phyloP scores from a whole-genome alignment of 2,329 filamentous ascomycete genomes.

The Hypoxylon sp. region DNA sequence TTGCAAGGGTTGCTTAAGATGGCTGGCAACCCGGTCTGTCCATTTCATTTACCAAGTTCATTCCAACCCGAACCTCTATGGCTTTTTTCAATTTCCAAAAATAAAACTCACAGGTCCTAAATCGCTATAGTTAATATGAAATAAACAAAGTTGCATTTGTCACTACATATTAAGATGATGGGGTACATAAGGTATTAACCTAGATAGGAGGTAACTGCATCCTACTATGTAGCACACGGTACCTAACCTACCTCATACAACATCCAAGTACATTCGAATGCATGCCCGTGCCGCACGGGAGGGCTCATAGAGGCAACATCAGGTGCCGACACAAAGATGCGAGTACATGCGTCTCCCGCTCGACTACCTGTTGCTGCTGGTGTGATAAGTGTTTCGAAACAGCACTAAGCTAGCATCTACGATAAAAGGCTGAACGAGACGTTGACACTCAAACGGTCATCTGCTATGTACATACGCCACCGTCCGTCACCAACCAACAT shows the following conservation, averaged over 20 bases:
- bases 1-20: conserved; percentile 28
- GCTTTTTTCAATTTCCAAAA: conserved; percentile 17
- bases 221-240: too few relatives aligned
- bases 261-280: conserved; percentile 14
- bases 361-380: conserved; percentile 16
- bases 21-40: conserved; percentile 2
- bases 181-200: background rate
- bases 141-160: conserved; percentile 20
- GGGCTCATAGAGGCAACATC: conserved; percentile 33
- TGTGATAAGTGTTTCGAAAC: conserved; percentile 27
- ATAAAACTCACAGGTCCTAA: conserved; percentile 14
- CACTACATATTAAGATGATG: conserved; percentile 2
- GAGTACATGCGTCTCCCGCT: conserved; percentile 45
- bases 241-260: background rate
- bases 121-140: conserved; percentile 6
- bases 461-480: conserved; percentile 32
- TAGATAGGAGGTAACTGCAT: too few relatives aligned
- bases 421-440: conserved; percentile 27
- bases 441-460: conserved; percentile 22
- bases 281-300: conserved; percentile 15
- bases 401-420: conserved; percentile 12
- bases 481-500: conserved; percentile 39
- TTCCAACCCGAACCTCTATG: conserved; percentile 20
- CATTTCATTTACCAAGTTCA: conserved; percentile 14
- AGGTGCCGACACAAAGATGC: conserved; percentile 44